Conservation (phyloP, 1,139 yeast genomes). For the Geotrichum fermentans region DNA sequence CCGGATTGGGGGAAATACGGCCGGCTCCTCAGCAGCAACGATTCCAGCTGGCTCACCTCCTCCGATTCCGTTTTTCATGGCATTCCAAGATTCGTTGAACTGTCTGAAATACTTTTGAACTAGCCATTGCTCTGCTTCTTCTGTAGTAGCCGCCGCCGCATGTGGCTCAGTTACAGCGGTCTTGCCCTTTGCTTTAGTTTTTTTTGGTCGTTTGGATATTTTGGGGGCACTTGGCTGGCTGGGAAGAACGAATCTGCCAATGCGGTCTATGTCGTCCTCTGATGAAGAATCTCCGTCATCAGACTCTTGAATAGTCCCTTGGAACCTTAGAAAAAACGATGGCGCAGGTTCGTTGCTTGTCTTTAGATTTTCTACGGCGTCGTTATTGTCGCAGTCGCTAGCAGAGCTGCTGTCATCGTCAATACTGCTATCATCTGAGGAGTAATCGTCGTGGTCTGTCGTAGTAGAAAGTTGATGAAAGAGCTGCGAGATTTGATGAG, state of each 20-base stretch:
- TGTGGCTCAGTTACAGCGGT: not conserved
- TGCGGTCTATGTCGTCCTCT: conserved; percentile 17
- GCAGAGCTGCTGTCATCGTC: not conserved
- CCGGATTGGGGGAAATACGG: conserved; percentile 47
- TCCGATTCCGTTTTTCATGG: conserved; percentile 6
- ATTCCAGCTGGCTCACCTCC: conserved; percentile 54
- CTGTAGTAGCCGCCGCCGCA: not conserved
- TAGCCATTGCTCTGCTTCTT: conserved; percentile 12
- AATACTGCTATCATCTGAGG: conserved; percentile 4
- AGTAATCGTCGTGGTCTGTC: conserved; percentile 5
- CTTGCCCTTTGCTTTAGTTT: conserved; percentile 5
- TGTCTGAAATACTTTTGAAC: conserved; percentile 19
- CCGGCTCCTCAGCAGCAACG: conserved; percentile 46
- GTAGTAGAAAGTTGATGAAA: conserved; percentile 10
- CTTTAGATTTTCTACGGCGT: not conserved
- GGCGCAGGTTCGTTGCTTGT: not conserved
- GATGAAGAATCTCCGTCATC: conserved; percentile 6
- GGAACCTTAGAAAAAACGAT: not conserved
- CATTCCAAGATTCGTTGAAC: conserved; percentile 21
- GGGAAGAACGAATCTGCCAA: conserved; percentile 17
- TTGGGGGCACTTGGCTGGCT: not conserved
- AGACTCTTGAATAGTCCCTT: not conserved
- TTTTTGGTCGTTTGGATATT: not conserved
- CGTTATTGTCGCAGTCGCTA: not conserved
- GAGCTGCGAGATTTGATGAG: conserved; percentile 14